Conservation (phyloP, 495 filamentous ascomycete genomes). For the Xylaria telfairii region DNA sequence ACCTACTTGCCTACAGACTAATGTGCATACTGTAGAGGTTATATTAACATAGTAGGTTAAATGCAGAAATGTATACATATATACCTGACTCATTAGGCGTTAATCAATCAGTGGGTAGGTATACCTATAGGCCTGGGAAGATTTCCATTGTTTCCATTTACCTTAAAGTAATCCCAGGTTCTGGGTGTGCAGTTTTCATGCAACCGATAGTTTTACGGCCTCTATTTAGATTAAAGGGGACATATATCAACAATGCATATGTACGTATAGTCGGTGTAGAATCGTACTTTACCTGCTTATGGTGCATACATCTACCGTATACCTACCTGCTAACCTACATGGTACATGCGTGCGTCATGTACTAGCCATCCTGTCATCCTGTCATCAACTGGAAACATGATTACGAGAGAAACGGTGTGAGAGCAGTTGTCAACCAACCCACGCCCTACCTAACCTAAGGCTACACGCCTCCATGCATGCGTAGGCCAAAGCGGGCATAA, state of each 20-base stretch:
- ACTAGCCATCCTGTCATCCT: neutral
- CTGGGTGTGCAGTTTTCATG: neutral
- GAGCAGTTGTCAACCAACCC: neutral
- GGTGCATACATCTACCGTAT: neutral
- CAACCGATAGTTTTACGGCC: neutral
- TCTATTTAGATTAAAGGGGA: neutral
- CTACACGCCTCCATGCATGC: constrained; percentile 7
- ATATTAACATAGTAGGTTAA: no score
- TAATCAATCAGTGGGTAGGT: neutral
- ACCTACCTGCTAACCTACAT: neutral
- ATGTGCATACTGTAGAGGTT: no score
- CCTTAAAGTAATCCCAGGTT: neutral
- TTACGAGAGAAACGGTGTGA: neutral
- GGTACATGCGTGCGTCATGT: neutral
- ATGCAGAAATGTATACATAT: no score
- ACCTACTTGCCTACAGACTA: no score
- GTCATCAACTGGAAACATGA: constrained; percentile 3
- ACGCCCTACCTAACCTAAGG: neutral
- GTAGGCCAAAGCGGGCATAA: neutral
- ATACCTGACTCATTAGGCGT: neutral
- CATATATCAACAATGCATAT: neutral
- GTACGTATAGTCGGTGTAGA: neutral
- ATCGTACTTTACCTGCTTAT: neutral
- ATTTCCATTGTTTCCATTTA: neutral
- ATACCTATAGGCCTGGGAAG: neutral